Evolutionary conservation across 495 filamentous ascomycete genomes (phyloP).

Genomic region (Trichoderma reesei): DNA sequence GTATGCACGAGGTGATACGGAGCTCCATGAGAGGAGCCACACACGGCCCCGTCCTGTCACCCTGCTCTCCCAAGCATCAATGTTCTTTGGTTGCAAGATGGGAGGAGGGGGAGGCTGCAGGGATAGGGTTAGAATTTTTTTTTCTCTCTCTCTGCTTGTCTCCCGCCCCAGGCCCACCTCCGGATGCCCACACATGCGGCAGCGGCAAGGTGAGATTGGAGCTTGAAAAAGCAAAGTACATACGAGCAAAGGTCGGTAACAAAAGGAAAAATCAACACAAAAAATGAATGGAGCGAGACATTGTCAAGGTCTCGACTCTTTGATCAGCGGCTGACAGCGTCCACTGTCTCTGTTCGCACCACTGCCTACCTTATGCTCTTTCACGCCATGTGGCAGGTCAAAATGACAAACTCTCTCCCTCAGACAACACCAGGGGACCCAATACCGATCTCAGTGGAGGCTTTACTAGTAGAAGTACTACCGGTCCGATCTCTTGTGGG

Average conservation of each 20-base stretch:
- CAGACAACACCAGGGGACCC: background rate
- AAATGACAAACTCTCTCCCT: background rate
- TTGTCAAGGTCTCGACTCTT: background rate
- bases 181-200: background rate
- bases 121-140: slow-evolving; percentile 1
- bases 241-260: background rate
- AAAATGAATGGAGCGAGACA: background rate
- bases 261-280: background rate
- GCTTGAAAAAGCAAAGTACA: background rate
- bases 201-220: background rate
- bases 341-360: background rate
- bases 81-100: background rate
- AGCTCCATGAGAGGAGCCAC: background rate
- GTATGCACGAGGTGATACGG: background rate
- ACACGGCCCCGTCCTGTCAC: background rate
- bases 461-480: no score
- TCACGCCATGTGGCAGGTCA: slow-evolving; percentile 1
- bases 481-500: background rate
- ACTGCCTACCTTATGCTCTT: background rate
- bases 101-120: background rate
- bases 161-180: background rate
- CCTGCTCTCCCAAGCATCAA: background rate
- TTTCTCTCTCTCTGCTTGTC: background rate
- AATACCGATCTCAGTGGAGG: background rate
- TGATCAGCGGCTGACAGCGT: slow-evolving; percentile 1